Base-by-base conservation (phyloP, 2,329 filamentous ascomycete genomes). In the Ophiostoma ips region DNA sequence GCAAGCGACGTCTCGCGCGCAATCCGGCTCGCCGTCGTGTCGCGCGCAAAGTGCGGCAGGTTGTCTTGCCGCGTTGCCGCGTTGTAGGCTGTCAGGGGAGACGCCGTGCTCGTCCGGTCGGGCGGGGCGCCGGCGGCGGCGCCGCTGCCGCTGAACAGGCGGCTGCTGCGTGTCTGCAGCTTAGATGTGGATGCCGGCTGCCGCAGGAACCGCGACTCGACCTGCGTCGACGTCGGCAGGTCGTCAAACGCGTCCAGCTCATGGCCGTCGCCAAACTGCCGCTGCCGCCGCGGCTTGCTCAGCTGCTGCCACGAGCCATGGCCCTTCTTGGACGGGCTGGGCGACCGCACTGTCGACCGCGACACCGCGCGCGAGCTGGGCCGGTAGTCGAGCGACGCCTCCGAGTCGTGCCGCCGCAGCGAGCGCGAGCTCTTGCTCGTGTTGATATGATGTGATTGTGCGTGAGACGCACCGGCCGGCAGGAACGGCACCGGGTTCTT, bases 181-280 rank as follows among this genome's bases (percentile, higher is more conserved):
- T 83, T 87, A 24, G 83, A 78, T 41, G 83, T 81, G 49, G 77
- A 79, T 36, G 83, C 71, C 3, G 92, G 89, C 58, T 84, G 80
- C 64, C 89, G 94, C 54, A 88, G 72, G 60, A 79, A 98, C 58
- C 79, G 84, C 55, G 81, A 87, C 66, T 98, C 92, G 13, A 79
- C 76, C 53, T 83, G 79, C 12, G 76, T 79, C 15, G 89, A 95
- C 0, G 89, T 96, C 1, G 90, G 90, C 50, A 98, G 70, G 65
- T 98, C 92, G 62, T 98, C 92, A 62, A 98, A 96, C 2, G 77
- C 81, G 58, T 96, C 90, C 33, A 98, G 73, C 65, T 98, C 92
- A 53, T 83, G 84, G 15, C 92, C 92, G 63, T 95, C 87, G 12
- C 92, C 92, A 67, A 94, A 98, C 59, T 86, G 79, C 43, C 81